Evolutionary conservation across 805 yeast genomes (phyloP), one percentile per base, ranked within the genome.

Genomic region (Cyberlindnera xylosilytica): DNA sequence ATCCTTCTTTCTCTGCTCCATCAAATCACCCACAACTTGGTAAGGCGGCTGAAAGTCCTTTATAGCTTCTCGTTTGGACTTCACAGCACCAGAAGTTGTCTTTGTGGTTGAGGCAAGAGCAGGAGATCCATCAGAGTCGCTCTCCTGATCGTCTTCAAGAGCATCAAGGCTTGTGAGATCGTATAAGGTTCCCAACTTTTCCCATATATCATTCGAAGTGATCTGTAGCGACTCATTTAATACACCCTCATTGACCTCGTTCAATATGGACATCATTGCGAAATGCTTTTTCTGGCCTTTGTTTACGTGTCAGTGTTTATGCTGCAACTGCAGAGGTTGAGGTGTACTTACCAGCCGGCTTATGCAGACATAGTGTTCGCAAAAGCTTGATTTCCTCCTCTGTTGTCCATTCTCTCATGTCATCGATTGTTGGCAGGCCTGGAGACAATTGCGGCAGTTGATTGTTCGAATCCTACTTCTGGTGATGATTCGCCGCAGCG

Each of bases 331-430:
- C n/a, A n/a, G n/a, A n/a, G n/a, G n/a, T 15, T 10, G 8, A 17
- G 6, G 20, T 6, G 20, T 15, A 41, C 49, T 22, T 20, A 1
- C 95, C 95, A 0, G 80, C 81, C 0, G 93, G 93, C 57, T 80
- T 81, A 63, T 69, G 72, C 52, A 75, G 79, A 50, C 87, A 78
- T 1, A 82, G 69, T 38, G 85, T 75, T 41, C 76, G 66, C 51
- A 83, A 74, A 20, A 85, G 69, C 46, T 70, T 68, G 26, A 78
- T 76, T 54, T 85, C 90, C 44, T 81, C 83, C 34, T 76, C 79
- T 3, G 70, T 56, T 13, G 69, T 64, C 91, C 93, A 85, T 40
- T 60, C 42, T 18, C 54, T 48, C 44, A 43, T 50, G 10, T 7
- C 24, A 7, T 10, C 24, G 24, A 10, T 22, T n/a, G n/a, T n/a